These are phyloP conservation scores for Hsuehochloa calcarea DNA, from an alignment of 176 grass and related monocot species.

Conservation along the genomic window DNA sequence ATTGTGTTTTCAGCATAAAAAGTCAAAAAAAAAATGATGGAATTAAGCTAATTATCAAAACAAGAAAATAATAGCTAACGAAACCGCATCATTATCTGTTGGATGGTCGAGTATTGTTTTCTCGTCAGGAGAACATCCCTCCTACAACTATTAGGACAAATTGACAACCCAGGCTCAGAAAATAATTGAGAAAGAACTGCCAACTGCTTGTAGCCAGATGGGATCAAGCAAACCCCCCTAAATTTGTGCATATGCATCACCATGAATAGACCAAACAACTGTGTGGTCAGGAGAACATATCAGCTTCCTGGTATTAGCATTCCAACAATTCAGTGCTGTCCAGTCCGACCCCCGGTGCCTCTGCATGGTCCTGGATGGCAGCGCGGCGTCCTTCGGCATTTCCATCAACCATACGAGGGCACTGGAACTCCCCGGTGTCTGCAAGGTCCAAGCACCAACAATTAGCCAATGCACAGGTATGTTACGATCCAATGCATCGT, in stretches of 20 bases:
- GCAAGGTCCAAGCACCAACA: constrained; percentile 63
- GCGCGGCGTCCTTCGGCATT: constrained; percentile 47
- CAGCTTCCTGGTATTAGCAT: constrained; percentile 8
- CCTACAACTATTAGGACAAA: not conserved
- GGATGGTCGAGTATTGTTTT: too few species aligned
- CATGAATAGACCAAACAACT: constrained; percentile 37
- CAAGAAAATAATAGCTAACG: too few species aligned
- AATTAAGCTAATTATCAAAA: too few species aligned
- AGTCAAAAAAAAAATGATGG: too few species aligned
- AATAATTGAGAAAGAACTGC: not conserved
- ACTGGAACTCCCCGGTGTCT: constrained; percentile 50
- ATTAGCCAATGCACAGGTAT: constrained; percentile 62
- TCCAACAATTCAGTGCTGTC: constrained; percentile 33
- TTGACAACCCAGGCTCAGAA: not conserved
- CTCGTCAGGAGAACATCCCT: not conserved
- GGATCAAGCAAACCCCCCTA: not conserved
- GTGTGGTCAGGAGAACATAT: constrained; percentile 8
- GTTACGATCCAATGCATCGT: not conserved
- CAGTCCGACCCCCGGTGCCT: constrained; percentile 76
- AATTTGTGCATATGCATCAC: not conserved
- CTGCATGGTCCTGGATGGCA: constrained; percentile 62
- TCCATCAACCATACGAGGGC: constrained; percentile 74
- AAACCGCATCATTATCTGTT: too few species aligned
- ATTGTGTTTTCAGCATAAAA: too few species aligned
- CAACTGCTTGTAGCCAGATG: not conserved